phyloP scores from a whole-genome alignment of 768 basidiomycete species.

The Leccinum incarnatum region DNA sequence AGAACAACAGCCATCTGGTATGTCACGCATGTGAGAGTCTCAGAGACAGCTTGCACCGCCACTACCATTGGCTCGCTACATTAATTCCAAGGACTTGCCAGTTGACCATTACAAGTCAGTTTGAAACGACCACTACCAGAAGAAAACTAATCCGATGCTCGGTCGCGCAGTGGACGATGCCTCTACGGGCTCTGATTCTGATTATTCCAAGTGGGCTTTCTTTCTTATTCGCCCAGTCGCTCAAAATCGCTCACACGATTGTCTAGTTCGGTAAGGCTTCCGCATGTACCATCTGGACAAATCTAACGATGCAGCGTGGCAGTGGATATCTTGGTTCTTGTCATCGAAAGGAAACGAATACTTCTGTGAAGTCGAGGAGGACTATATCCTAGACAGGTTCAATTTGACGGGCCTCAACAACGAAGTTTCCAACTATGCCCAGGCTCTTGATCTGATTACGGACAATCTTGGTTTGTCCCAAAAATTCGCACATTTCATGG shows the following conservation, averaged over 20 bases:
- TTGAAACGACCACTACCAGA: constrained; percentile 11
- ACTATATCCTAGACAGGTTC: constrained; percentile 97
- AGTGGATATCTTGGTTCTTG: constrained; percentile 99
- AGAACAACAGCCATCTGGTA: constrained; percentile 31
- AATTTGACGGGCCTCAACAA: constrained; percentile 96
- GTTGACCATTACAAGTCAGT: constrained; percentile 24
- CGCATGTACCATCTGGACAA: constrained; percentile 7
- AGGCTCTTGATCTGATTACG: constrained; percentile 94
- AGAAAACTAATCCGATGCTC: constrained; percentile 33
- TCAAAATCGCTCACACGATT: constrained; percentile 15
- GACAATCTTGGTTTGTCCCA: constrained; percentile 81
- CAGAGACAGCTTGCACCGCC: constrained; percentile 16
- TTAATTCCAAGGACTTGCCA: constrained; percentile 3
- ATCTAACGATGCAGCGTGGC: constrained; percentile 15
- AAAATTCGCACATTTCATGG: background rate
- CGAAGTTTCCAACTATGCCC: constrained; percentile 91
- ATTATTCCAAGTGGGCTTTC: constrained; percentile 83
- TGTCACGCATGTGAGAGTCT: constrained; percentile 1
- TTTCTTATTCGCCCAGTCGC: background rate
- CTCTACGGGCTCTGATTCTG: constrained; percentile 92
- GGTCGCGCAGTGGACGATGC: constrained; percentile 69
- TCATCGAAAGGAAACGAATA: constrained; percentile 99
- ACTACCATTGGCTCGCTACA: constrained; percentile 6
- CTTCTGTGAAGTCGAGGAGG: constrained; percentile 99
- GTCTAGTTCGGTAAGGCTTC: constrained; percentile 28